Conservation (phyloP, 352 stramenopile species). For the Phytophthora gonapodyides region DNA sequence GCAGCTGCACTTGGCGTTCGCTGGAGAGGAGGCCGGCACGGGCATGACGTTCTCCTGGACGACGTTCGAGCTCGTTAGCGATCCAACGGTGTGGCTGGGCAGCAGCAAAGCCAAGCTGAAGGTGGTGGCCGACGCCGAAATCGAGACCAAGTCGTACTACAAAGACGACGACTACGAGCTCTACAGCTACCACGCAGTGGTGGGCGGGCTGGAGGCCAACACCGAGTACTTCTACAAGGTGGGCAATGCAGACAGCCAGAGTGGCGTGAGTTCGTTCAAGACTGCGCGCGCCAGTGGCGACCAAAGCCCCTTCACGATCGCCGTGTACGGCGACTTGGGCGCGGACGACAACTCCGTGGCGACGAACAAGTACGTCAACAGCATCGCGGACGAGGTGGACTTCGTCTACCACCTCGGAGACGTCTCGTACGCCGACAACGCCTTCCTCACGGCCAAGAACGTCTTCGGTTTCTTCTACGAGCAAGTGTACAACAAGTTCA, state of each 20-base stretch:
- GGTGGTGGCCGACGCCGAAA: constrained; percentile 6
- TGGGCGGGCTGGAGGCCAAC: constrained; percentile 33
- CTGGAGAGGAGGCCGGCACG: constrained; percentile 34
- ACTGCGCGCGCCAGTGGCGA: constrained; percentile 35
- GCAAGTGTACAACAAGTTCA: constrained; percentile 67
- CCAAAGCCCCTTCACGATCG: constrained; percentile 28
- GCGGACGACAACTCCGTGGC: constrained; percentile 29
- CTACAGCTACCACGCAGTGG: constrained; percentile 49
- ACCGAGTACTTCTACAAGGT: constrained; percentile 42
- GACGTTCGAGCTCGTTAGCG: constrained; percentile 26
- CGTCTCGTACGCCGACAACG: constrained; percentile 39
- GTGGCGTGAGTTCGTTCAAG: constrained; percentile 32
- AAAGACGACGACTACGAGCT: constrained; percentile 45
- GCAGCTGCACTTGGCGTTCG: constrained; percentile 47
- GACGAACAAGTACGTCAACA: constrained; percentile 47
- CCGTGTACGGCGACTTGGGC: constrained; percentile 40
- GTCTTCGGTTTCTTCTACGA: constrained; percentile 43
- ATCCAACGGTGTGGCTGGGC: constrained; percentile 40
- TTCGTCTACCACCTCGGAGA: constrained; percentile 44
- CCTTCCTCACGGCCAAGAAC: constrained; percentile 30
- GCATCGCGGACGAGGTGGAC: constrained; percentile 23
- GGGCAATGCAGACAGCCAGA: constrained; percentile 25
- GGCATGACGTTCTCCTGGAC: constrained; percentile 47
- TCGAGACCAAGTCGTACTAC: constrained; percentile 41
- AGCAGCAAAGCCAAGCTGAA: constrained; percentile 5